Evolutionary conservation across 345 rosid genomes (phyloP).

Genomic region (Ceriops decandra): DNA sequence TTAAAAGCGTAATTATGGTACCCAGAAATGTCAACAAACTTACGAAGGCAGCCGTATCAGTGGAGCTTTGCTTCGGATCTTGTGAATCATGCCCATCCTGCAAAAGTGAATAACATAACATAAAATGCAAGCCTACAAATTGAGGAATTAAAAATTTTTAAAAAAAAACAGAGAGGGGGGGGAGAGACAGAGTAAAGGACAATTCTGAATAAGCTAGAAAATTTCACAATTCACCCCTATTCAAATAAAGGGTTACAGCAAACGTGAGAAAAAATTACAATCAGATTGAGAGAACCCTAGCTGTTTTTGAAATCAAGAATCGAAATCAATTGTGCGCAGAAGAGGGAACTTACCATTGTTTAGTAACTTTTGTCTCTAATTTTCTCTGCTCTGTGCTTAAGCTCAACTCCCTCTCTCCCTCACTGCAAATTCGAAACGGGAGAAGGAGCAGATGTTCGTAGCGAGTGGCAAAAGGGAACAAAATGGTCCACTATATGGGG

Average conservation of each 20-base stretch:
- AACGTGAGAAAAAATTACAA: too few relatives aligned
- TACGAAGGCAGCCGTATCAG: conserved; percentile 66
- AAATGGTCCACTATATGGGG: too few relatives aligned
- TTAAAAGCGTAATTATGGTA: not conserved
- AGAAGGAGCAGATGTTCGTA: too few relatives aligned
- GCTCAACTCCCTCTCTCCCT: not conserved
- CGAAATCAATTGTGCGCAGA: too few relatives aligned
- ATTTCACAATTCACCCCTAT: too few relatives aligned
- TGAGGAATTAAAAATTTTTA: too few relatives aligned
- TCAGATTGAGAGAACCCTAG: conserved; percentile 1
- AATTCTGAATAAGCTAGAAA: too few relatives aligned
- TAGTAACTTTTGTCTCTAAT: not conserved
- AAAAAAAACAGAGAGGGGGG: too few relatives aligned
- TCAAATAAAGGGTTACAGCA: too few relatives aligned
- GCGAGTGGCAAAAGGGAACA: too few relatives aligned
- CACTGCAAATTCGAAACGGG: not conserved
- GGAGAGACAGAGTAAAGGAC: too few relatives aligned
- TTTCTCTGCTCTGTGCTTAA: not conserved
- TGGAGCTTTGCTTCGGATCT: conserved; percentile 61
- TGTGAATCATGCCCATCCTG: conserved; percentile 82
- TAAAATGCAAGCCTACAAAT: not conserved
- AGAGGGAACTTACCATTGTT: conserved; percentile 6
- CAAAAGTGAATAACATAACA: not conserved
- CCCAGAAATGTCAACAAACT: conserved; percentile 26
- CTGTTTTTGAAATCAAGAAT: not conserved